Percentiles rank a stretch among this genome's conserved stretches.
Conservation (phyloP, 2,329 filamentous ascomycete species). For the Ceratocystis cubensis region DNA sequence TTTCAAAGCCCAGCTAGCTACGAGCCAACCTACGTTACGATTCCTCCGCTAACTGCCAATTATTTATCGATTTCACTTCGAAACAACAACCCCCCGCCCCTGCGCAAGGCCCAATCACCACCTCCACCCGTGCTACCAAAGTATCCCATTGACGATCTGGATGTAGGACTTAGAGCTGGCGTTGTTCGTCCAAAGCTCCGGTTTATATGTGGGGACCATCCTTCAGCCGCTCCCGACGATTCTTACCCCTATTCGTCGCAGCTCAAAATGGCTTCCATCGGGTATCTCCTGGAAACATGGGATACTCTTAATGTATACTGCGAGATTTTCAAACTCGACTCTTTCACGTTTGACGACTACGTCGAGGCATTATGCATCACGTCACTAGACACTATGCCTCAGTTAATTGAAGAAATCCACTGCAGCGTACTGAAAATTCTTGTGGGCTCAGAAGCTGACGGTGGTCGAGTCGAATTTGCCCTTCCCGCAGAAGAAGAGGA, state of each 20-base stretch:
- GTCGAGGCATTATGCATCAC: conserved; percentile 73
- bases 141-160: conserved; percentile 90
- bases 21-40: conserved; percentile 20
- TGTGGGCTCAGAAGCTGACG: conserved; percentile 60
- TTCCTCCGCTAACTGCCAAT: conserved; percentile 14
- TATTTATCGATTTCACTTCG: conserved; percentile 21
- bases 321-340: conserved; percentile 85
- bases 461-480: conserved; percentile 65
- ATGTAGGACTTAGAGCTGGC: conserved; percentile 57
- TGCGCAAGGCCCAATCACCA: conserved; percentile 28
- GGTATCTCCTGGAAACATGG: conserved; percentile 79
- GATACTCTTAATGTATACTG: conserved; percentile 97
- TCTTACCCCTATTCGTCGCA: conserved; percentile 6
- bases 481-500: conserved; percentile 57
- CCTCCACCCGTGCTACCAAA: conserved; percentile 67
- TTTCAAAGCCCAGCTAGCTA: conserved; percentile 16
- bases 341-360: conserved; percentile 95
- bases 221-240: conserved; percentile 28
- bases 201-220: conserved; percentile 58
- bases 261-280: conserved; percentile 75
- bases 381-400: conserved; percentile 60
- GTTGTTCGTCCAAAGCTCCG: conserved; percentile 61
- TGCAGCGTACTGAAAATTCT: conserved; percentile 82
- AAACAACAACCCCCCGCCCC: conserved; percentile 32
- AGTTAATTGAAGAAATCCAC: conserved; percentile 81